Base-by-base conservation (phyloP, 352 stramenopile genomes). In the Globisporangium irregulare region DNA sequence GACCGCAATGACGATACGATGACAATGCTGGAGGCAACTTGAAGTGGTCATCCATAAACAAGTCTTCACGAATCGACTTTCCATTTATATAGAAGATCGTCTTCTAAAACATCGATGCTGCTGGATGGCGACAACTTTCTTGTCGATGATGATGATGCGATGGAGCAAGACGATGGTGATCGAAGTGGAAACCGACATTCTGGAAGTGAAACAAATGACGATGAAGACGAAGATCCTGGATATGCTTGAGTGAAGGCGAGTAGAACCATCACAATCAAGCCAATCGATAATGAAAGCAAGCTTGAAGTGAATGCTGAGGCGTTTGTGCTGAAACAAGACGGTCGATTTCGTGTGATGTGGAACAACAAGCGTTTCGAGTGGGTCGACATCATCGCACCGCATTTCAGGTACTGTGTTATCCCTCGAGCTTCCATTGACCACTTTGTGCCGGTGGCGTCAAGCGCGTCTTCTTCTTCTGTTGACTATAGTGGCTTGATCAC, bases 121-220 rank as follows among this genome's bases (percentile, higher is more conserved):
- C 46, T 80, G n/a, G 66, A 80, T 22, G 51, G 10, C 10, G 51
- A 58, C 51, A 58, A 6, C 36, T 22, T 58, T 9, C 51, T 29
- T 29, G 27, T 29, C 27, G 27, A 29, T 29, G 27, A 29, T 29
- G 27, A 29, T 29, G 27, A 29, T 29, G 27, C 27, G 27, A 29
- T 29, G 27, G 1, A 29, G 27, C 27, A 36, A 36, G 24, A 58
- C 8, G 6, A 2, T 32, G 14, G n/a, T 12, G 51, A 29, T 29
- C 27, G 3, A 29, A 29, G 27, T 29, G 27, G 27, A 29, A 29
- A 29, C 1, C 27, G 27, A 29, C 27, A 3, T 29, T 1, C 27
- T 29, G 27, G 27, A 29, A 29, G 27, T 29, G 27, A 29, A 29
- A 29, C 27, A 29, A 29, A 29, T 3, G 1, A n/a, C 14, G 18